Conservation (phyloP, 345 rosid genomes). For the Litchi chinensis region DNA sequence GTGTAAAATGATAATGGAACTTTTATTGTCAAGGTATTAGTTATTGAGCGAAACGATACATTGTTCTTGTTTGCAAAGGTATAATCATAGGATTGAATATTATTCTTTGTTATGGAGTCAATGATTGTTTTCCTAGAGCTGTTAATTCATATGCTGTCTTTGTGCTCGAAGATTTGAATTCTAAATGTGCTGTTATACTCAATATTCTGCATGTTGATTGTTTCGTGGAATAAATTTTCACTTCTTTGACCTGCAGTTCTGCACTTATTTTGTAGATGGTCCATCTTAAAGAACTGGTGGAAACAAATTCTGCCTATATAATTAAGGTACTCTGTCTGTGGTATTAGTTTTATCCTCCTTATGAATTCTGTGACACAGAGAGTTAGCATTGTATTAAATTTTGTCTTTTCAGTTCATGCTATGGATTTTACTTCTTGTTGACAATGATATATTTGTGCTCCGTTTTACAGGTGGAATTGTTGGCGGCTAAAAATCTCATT, state of each 20-base stretch:
- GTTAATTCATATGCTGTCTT: not conserved
- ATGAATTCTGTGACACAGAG: not conserved
- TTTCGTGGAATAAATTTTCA: conserved; percentile 63
- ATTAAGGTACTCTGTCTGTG: conserved; percentile 49
- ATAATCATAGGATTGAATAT: not conserved
- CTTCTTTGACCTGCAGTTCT: conserved; percentile 88
- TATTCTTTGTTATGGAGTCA: not conserved
- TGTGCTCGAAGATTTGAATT: not conserved
- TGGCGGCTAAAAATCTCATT: conserved; percentile 97
- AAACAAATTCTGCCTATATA: conserved; percentile 70
- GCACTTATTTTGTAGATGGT: conserved; percentile 86
- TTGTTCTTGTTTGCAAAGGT: not conserved
- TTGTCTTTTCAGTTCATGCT: conserved; percentile 3
- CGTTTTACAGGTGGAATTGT: conserved; percentile 72
- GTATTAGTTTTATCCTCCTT: not conserved
- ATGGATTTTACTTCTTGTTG: not conserved
- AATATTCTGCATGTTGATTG: conserved; percentile 15
- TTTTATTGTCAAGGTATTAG: not conserved
- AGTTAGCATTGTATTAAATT: not conserved
- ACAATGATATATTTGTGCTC: conserved; percentile 6
- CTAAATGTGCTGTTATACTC: not conserved
- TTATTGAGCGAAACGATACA: not conserved
- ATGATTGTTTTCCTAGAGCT: not conserved
- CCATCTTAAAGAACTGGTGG: conserved; percentile 61
- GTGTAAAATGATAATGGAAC: not conserved